Conservation (phyloP, 768 basidiomycete genomes). For the Cystofilobasidium capitatum region DNA sequence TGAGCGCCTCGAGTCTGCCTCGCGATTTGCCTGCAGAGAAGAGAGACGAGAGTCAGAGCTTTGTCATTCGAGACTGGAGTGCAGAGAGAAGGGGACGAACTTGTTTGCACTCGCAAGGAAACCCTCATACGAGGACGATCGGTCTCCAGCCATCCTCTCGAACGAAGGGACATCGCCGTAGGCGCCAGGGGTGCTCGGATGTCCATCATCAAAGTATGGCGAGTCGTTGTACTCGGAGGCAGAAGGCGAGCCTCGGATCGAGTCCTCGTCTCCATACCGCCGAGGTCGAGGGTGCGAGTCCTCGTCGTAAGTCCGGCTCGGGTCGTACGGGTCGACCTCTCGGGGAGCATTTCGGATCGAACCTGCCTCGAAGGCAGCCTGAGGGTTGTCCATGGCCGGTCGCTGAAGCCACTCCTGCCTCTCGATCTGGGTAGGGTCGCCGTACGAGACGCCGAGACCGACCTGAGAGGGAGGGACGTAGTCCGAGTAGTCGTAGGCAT, state of each 20-base stretch:
- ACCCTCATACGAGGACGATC: slow-evolving; percentile 49
- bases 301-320: slow-evolving; percentile 9
- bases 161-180: slow-evolving; percentile 50
- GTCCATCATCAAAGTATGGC: slow-evolving; percentile 12
- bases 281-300: slow-evolving; percentile 17
- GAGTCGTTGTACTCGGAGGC: slow-evolving; percentile 19
- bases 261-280: slow-evolving; percentile 16
- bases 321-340: slow-evolving; percentile 21
- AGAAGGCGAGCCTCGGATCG: not conserved
- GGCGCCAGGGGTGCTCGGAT: slow-evolving; percentile 38
- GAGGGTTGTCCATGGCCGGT: slow-evolving; percentile 19
- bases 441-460: slow-evolving; percentile 5
- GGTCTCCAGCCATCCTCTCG: slow-evolving; percentile 22
- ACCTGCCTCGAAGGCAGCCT: slow-evolving; percentile 16
- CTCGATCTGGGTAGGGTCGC: slow-evolving; percentile 24
- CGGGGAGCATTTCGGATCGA: slow-evolving; percentile 12
- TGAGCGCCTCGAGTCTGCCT: slow-evolving; percentile 46
- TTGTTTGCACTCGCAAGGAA: slow-evolving; percentile 76
- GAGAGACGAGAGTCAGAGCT: not conserved
- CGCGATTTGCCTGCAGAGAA: slow-evolving; percentile 53
- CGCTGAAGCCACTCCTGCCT: slow-evolving; percentile 22
- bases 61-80: no score
- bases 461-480: slow-evolving; percentile 19
- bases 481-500: slow-evolving; percentile 27
- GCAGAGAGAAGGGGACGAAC: no score